Evolutionary conservation across 352 stramenopile species (phyloP), one percentile per base, ranked within the genome.

Genomic region (Phytophthora fragariaefolia): DNA sequence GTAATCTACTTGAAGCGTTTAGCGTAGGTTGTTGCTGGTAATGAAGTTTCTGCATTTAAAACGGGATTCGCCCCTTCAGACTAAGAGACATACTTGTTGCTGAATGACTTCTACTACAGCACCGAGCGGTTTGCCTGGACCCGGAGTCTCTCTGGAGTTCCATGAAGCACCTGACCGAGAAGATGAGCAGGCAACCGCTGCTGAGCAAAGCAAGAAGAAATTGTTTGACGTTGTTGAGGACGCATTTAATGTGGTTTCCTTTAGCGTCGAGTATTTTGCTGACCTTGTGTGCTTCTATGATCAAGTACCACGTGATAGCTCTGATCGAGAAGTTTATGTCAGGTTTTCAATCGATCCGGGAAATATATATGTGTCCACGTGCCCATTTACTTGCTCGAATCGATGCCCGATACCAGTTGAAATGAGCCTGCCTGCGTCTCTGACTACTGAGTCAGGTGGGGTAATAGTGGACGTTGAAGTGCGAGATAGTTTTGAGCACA

Each of bases 31-130:
- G 6, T 17, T 42, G 9, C 36, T 38, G 46, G 49, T 48, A 59
- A 34, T 24, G 17, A 43, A 46, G 12, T 13, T 32, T 60, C 49
- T 64, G 52, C n/a, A 68, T 67, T 68, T 61, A 68, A 40, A 45
- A 17, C 30, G 7, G 56, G 40, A 69, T 60, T 75, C 62, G 53
- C 40, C 32, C 15, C 49, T 75, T 69, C 50, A 51, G 38, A 6
- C 8, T 22, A 62, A 38, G 8, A 52, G 30, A 28, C 27, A 32
- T 26, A 45, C 26, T 20, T 49, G 10, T 27, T 17, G 48, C 30
- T 47, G 30, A 54, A 73, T 70, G 66, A 15, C 38, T 48, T 58
- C 40, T 49, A 23, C 42, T 27, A 26, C 10, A 38, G 26, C 20
- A 26, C 22, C 22, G 5, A 15, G 45, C 34, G 38, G 54, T 18